phyloP scores from a whole-genome alignment of 768 basidiomycete species.

The Gloeopeniophorella convolvens region DNA sequence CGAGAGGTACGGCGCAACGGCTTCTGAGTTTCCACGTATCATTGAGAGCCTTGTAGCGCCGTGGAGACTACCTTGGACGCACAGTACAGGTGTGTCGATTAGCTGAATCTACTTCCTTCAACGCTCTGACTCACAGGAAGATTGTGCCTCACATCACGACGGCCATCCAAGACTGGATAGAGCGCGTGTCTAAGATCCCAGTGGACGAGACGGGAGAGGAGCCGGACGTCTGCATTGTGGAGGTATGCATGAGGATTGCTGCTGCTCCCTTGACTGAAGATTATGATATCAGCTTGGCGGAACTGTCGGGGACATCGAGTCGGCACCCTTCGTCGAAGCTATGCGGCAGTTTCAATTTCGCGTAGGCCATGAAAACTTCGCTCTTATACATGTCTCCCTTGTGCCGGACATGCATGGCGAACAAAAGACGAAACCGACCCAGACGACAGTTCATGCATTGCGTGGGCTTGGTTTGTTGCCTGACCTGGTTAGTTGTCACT shows the following conservation, averaged over 20 bases:
- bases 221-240: constrained; percentile 96
- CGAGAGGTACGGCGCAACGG: constrained; percentile 62
- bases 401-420: constrained; percentile 99
- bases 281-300: constrained; percentile 74
- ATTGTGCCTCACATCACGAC: constrained; percentile 96
- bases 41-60: constrained; percentile 39
- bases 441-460: constrained; percentile 91
- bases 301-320: constrained; percentile 98
- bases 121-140: constrained; percentile 31
- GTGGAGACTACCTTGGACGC: constrained; percentile 89
- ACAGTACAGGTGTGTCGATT: constrained; percentile 74
- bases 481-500: constrained; percentile 60
- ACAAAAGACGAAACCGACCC: constrained; percentile 98
- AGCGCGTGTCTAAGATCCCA: constrained; percentile 88
- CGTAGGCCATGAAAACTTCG: constrained; percentile 94
- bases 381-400: constrained; percentile 92
- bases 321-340: constrained; percentile 95
- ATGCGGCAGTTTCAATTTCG: constrained; percentile 99
- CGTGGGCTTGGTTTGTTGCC: constrained; percentile 89
- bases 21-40: constrained; percentile 3
- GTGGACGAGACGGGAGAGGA: constrained; percentile 90
- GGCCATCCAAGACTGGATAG: constrained; percentile 98
- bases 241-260: constrained; percentile 48
- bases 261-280: neutral
- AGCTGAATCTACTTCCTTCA: neutral